phyloP scores from a whole-genome alignment of 208 protist species.

The Histomonas meleagridis region DNA sequence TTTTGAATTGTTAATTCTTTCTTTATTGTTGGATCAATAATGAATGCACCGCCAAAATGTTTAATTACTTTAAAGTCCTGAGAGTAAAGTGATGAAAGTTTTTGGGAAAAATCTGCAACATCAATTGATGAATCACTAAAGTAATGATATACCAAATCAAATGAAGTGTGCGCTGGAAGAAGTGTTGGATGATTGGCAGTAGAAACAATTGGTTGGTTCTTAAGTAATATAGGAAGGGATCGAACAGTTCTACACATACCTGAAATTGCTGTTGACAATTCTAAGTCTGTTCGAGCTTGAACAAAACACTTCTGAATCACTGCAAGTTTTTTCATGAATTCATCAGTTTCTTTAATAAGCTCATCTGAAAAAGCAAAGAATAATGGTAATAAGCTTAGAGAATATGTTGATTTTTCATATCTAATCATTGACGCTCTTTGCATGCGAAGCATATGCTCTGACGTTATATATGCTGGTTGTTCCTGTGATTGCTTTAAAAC shows the following conservation, averaged over 20 bases:
- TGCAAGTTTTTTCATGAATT: background rate
- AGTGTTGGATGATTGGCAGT: background rate
- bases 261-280: background rate
- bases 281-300: background rate
- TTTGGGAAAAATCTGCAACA: background rate
- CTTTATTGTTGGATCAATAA: background rate
- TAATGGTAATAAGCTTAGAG: background rate
- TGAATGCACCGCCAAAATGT: background rate
- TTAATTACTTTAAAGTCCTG: background rate
- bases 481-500: background rate
- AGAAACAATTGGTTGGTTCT: background rate
- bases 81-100: background rate
- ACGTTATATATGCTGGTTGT: slow-evolving; percentile 3
- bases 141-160: slow-evolving; percentile 25
- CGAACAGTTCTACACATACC: background rate
- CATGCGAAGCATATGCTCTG: background rate
- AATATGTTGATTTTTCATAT: background rate
- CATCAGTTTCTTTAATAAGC: background rate
- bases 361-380: background rate
- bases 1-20: background rate
- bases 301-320: background rate
- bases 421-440: background rate
- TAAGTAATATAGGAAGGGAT: background rate
- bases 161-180: background rate
- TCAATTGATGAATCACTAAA: background rate